phyloP scores from a whole-genome alignment of 2,329 filamentous ascomycete genomes.

The Aspergillus sp. region DNA sequence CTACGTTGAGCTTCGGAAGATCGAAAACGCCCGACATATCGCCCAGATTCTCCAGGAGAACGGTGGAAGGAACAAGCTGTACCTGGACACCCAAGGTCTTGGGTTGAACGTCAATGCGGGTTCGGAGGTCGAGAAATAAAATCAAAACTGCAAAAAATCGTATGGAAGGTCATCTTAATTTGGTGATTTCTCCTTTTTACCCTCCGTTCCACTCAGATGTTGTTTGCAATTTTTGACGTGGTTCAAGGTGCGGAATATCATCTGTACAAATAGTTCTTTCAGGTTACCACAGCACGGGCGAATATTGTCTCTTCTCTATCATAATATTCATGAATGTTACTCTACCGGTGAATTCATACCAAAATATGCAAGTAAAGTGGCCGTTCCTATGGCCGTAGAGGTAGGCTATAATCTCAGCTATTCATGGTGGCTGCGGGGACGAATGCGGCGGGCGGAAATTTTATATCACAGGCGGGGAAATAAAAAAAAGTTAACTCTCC shows the following conservation, averaged over 20 bases:
- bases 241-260: conserved; percentile 22
- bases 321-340: neutral
- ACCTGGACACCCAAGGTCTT: conserved; percentile 86
- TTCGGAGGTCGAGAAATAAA: conserved; percentile 32
- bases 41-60: conserved; percentile 83
- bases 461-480: conserved; percentile 20
- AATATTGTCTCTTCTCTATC: conserved; percentile 36
- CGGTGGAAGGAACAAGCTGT: conserved; percentile 86
- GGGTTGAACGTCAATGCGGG: conserved; percentile 74
- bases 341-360: neutral
- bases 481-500: neutral
- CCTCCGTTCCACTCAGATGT: conserved; percentile 8
- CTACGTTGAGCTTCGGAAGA: conserved; percentile 95
- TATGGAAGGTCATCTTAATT: neutral
- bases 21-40: conserved; percentile 91
- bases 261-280: conserved; percentile 40
- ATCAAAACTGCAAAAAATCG: neutral
- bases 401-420: neutral
- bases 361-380: neutral
- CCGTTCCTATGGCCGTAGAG: neutral
- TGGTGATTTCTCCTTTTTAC: neutral
- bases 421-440: conserved; percentile 23
- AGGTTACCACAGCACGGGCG: conserved; percentile 28
- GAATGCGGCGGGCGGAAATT: conserved; percentile 32
- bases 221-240: conserved; percentile 10